Percentiles rank a stretch among this genome's conserved stretches.
Evolutionary conservation across 2,329 filamentous ascomycete genomes (phyloP).

Genomic region (Onygenales sp.): DNA sequence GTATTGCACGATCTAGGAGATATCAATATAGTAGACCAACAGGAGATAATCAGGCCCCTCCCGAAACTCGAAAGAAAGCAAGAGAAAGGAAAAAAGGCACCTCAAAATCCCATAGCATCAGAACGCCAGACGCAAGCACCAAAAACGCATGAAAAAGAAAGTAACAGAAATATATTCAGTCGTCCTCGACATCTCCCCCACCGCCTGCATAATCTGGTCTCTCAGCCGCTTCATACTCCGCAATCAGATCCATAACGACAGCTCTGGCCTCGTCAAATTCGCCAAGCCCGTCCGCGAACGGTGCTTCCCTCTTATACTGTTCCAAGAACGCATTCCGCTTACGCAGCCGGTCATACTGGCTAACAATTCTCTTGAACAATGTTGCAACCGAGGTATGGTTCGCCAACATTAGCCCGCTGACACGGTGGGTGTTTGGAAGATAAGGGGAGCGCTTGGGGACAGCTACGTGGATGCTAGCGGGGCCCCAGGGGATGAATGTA

Average conservation of each 20-base stretch:
- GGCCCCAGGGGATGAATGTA: conserved; percentile 97
- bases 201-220: conserved; percentile 73
- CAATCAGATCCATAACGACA: conserved; percentile 82
- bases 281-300: conserved; percentile 80
- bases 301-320: conserved; percentile 88
- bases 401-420: conserved; percentile 93
- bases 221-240: conserved; percentile 94
- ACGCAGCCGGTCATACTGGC: conserved; percentile 85
- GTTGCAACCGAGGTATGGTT: conserved; percentile 98
- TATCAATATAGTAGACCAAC: too few species aligned
- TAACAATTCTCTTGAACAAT: conserved; percentile 86
- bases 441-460: conserved; percentile 95
- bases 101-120: too few species aligned
- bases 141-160: not conserved
- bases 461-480: conserved; percentile 93
- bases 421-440: conserved; percentile 83
- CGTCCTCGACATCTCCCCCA: conserved; percentile 8
- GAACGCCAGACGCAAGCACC: not conserved
- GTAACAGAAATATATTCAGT: not conserved
- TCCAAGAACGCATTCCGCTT: conserved; percentile 97
- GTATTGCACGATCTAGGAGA: too few species aligned
- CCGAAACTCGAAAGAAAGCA: too few species aligned
- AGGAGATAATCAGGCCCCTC: too few species aligned
- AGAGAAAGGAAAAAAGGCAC: too few species aligned
- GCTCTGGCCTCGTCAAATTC: conserved; percentile 94